Evolutionary conservation across 176 grass and related monocot species (phyloP), one percentile per base, ranked within the genome.

Genomic region (Phoenix roebelenii): DNA sequence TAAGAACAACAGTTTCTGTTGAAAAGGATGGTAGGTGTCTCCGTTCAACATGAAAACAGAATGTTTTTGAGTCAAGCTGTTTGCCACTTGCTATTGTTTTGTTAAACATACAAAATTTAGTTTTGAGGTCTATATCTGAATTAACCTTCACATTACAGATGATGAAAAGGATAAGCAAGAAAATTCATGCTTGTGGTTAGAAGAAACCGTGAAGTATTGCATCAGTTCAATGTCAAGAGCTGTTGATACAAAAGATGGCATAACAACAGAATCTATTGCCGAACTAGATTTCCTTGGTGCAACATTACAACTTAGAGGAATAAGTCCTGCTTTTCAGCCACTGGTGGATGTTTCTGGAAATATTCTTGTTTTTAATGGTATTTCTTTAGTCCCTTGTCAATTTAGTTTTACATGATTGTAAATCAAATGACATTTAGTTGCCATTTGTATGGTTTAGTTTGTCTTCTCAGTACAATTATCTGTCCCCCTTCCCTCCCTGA

Each of bases 301-400:
- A 3, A 87, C 76, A 17, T 77, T 91, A 63, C 92, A 97, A 57
- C 83, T 97, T 64, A 82, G 87, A 73, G 81, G 92, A 63, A 51
- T 66, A 70, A 76, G 68, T 66, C 55, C 66, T 5, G 61, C 91
- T 72, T 75, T 48, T 14, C 92, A 91, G 78, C 92, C 92, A 0
- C 35, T 83, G 20, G 61, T 80, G 17, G 64, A 71, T 50, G 49
- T 64, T 48, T 80, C 62, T 29, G 81, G 87, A 74, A 97, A 64
- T 68, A 72, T 97, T 76, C 73, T 97, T 61, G 69, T 91, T 55
- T 97, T 85, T 59, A 97, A 97, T 72, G 92, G 92, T 96, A 84
- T 70, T 61, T 22, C 14, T 44, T 18, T 22, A 22, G 5, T 22
- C 18, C 18, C n/a, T 54, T 9, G 53, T 16, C 16, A 60, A 49